phyloP scores from a whole-genome alignment of 352 stramenopile species.

The Pythium chondricola region DNA sequence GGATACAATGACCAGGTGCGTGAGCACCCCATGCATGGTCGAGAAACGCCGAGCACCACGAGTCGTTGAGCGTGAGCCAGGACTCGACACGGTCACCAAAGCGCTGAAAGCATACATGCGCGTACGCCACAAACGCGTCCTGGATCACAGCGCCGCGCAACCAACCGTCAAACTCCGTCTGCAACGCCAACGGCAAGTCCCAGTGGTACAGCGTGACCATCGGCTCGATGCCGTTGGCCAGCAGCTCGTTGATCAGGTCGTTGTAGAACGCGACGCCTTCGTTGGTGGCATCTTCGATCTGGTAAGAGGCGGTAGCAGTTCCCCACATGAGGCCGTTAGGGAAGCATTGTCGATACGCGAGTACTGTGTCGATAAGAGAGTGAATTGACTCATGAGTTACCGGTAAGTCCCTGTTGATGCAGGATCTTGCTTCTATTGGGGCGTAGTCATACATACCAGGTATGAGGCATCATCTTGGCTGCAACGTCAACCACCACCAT shows the following conservation, averaged over 20 bases:
- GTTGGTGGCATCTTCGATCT: constrained; percentile 62
- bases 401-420: too few relatives aligned
- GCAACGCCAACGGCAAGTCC: constrained; percentile 88
- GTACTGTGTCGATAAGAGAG: too few relatives aligned
- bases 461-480: too few relatives aligned
- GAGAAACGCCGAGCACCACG: constrained; percentile 50
- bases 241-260: constrained; percentile 80
- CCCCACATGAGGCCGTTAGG: too few relatives aligned
- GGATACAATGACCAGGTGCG: constrained; percentile 56
- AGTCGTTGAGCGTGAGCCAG: constrained; percentile 95
- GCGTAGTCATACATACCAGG: too few relatives aligned
- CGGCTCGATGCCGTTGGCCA: constrained; percentile 69
- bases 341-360: too few relatives aligned
- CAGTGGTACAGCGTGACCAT: constrained; percentile 95
- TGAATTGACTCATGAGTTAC: too few relatives aligned
- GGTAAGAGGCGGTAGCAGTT: constrained; percentile 93
- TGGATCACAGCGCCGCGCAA: constrained; percentile 50
- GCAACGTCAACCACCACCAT: too few relatives aligned
- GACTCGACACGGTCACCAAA: constrained; percentile 89
- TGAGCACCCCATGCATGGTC: constrained; percentile 59
- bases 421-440: too few relatives aligned
- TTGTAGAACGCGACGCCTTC: constrained; percentile 91
- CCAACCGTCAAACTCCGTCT: constrained; percentile 62
- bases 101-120: constrained; percentile 78
- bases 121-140: constrained; percentile 74